Base-by-base conservation (phyloP, 805 yeast genomes). In the Maudiozyma barnettii region DNA sequence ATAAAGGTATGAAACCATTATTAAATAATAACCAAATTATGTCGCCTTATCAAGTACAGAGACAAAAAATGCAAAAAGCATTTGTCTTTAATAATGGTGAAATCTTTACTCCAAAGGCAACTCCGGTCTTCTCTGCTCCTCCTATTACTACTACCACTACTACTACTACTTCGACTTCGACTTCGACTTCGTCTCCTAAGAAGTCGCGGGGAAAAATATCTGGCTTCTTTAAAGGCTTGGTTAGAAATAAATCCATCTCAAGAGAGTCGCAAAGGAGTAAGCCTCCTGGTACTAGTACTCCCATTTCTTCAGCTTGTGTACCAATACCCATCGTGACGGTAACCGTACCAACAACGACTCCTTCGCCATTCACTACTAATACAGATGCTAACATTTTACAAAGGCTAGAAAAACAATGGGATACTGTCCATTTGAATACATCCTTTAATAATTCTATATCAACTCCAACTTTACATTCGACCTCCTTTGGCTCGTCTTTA, bases 11-110 rank as follows among this genome's bases (percentile, higher is more conserved):
- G 23, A 13, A 19, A 29, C 30, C 44, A 3, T 26, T 29, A 37
- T 18, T 18, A 18, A 36, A 20, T 20, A 18, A 23, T 19, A 19
- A 22, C 8, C 39, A 41, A 30, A 36, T 43, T 16, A 18, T 60
- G 39, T 55, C 65, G 1, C 61, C 61, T 18, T 59, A 53, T 45
- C 61, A 61, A 44, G 29, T 53, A 37, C 64, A 60, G 45, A 54
- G 57, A 43, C 48, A 45, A 16, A 59, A 56, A 36, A 61, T 61
- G 66, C 53, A 53, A 40, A 48, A 23, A 9, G 45, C 57, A 16
- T 62, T 61, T 36, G 56, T 51, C 40, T 62, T 62, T 41, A 58
- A 62, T 1, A 62, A 62, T 49, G 66, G 66, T 19, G 66, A 62
- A 41, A 53, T 41, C 22, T 62, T 61, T 33, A 60, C 63, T 3